A percentile compares a stretch with the other conserved stretches of the same genome.
Evolutionary conservation across 371 early-diverging fungal genomes (phyloP).

Genomic region (Batrachochytrium dendrobatidis): DNA sequence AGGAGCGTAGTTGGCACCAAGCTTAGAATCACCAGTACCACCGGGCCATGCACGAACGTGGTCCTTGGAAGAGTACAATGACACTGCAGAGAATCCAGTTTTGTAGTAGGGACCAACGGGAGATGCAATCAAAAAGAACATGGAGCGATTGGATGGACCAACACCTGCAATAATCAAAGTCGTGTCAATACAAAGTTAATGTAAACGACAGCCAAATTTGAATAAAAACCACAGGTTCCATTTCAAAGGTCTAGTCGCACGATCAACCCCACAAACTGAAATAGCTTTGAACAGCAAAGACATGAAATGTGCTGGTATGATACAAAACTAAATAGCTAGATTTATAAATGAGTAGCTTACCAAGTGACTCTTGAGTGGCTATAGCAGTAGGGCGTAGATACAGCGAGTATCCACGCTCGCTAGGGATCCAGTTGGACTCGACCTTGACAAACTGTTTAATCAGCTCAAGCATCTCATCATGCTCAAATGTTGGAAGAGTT

Average conservation of each 20-base stretch:
- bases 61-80: slow-evolving; percentile 72
- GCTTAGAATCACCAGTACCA: slow-evolving; percentile 88
- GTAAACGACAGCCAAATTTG: too few relatives aligned
- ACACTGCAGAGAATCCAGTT: slow-evolving; percentile 85
- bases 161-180: slow-evolving; percentile 30
- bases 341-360: slow-evolving; percentile 35
- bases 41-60: slow-evolving; percentile 95
- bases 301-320: neutral
- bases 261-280: slow-evolving; percentile 2
- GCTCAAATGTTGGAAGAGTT: slow-evolving; percentile 78
- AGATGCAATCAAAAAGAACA: slow-evolving; percentile 83
- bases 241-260: neutral
- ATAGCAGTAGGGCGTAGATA: slow-evolving; percentile 95
- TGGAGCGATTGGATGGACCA: slow-evolving; percentile 62
- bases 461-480: slow-evolving; percentile 69
- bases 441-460: slow-evolving; percentile 76
- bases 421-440: slow-evolving; percentile 84
- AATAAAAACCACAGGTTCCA: neutral
- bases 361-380: slow-evolving; percentile 78
- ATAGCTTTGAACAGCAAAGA: neutral
- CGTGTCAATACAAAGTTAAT: neutral
- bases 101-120: slow-evolving; percentile 97
- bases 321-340: slow-evolving; percentile 2
- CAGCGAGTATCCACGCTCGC: slow-evolving; percentile 84
- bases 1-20: slow-evolving; percentile 87